Percentiles rank a stretch among this genome's conserved stretches.
Evolutionary conservation across 73 alveolate genomes (phyloP).

Genomic region (Halteria grandinella): DNA sequence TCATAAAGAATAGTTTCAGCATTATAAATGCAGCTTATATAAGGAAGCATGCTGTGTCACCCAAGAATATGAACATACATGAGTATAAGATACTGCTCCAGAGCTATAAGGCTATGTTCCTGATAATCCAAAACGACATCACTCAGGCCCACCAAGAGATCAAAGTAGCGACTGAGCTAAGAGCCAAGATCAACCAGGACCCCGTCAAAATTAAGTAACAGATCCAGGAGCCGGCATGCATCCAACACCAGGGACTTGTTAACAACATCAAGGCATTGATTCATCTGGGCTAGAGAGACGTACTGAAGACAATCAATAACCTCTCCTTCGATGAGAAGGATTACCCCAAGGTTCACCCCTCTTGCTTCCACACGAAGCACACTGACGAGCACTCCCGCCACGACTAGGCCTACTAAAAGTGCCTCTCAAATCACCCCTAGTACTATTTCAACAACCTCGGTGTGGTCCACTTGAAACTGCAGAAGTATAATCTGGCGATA

Average conservation of each 20-base stretch:
- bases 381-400: conserved; percentile 18
- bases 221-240: conserved; percentile 30
- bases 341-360: conserved; percentile 32
- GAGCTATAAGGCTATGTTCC: conserved; percentile 32
- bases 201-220: conserved; percentile 22
- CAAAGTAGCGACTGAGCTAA: conserved; percentile 13
- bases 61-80: conserved; percentile 49
- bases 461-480: conserved; percentile 45
- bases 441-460: conserved; percentile 66
- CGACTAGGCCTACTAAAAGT: conserved; percentile 49
- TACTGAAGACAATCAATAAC: conserved; percentile 5
- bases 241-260: conserved; percentile 40
- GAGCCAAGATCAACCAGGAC: conserved; percentile 21
- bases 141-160: background rate
- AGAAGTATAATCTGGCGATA: conserved; percentile 52
- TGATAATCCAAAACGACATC: conserved; percentile 2
- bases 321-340: conserved; percentile 22
- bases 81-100: conserved; percentile 48
- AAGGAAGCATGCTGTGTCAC: conserved; percentile 51
- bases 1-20: conserved; percentile 45
- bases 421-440: conserved; percentile 47
- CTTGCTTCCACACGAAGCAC: conserved; percentile 17
- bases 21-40: conserved; percentile 37
- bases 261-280: conserved; percentile 42
- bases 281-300: conserved; percentile 24